Conservation (phyloP, 2,329 filamentous ascomycete species). For the Trematosphaeria pertusa region DNA sequence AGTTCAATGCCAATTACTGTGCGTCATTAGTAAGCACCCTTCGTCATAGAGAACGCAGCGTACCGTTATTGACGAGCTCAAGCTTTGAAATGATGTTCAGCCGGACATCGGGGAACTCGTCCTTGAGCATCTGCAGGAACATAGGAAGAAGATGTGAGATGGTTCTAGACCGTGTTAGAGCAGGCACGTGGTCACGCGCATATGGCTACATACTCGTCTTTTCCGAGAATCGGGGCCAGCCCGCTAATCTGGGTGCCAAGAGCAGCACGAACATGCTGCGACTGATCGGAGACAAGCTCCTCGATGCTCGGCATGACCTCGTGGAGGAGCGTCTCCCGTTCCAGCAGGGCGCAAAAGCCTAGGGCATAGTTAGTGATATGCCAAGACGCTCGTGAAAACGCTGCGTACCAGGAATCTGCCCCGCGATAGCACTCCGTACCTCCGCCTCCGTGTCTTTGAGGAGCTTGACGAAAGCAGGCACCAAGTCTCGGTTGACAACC, state of each 20-base stretch:
- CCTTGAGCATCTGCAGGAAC: conserved; percentile 99
- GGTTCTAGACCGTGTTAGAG: conserved; percentile 64
- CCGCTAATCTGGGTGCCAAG: conserved; percentile 97
- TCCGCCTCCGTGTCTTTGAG: conserved; percentile 98
- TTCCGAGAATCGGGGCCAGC: conserved; percentile 93
- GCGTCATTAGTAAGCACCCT: conserved; percentile 15
- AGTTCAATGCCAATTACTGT: conserved; percentile 96
- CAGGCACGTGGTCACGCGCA: conserved; percentile 32
- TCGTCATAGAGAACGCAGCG: conserved; percentile 23
- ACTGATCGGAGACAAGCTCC: conserved; percentile 93
- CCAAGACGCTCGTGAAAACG: conserved; percentile 6
- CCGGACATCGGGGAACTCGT: conserved; percentile 97
- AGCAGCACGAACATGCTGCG: conserved; percentile 94
- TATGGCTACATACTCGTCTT: conserved; percentile 79
- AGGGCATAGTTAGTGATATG: conserved; percentile 32
- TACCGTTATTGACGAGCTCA: conserved; percentile 95
- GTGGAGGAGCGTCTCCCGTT: conserved; percentile 85
- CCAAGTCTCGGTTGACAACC: conserved; percentile 89
- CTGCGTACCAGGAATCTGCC: conserved; percentile 82
- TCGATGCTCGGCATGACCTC: conserved; percentile 97
- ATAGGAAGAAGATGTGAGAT: conserved; percentile 96
- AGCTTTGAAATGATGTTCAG: conserved; percentile 99
- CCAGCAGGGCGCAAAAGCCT: conserved; percentile 92
- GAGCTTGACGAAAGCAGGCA: conserved; percentile 95
- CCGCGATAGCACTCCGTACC: conserved; percentile 94